These are phyloP conservation scores for Pythium utonaiense DNA, from an alignment of 352 stramenopile genomes.

Conservation along the genomic window DNA sequence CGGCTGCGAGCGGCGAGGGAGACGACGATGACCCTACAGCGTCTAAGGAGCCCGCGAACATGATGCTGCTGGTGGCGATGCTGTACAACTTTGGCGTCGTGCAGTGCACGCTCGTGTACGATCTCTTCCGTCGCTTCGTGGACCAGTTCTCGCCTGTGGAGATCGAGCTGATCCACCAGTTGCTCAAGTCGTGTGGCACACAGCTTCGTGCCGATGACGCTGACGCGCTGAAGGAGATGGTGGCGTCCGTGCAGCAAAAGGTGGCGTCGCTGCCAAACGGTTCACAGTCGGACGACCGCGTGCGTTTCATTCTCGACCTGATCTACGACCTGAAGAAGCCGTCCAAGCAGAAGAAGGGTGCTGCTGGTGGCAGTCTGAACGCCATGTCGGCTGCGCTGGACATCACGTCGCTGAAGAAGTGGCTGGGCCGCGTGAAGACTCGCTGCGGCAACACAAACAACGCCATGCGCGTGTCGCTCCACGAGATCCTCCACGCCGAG, in stretches of 20 bases:
- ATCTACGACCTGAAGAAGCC: conserved; percentile 96
- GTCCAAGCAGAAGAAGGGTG: conserved; percentile 84
- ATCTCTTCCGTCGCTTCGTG: conserved; percentile 83
- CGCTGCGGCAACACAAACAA: conserved; percentile 76
- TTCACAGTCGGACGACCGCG: conserved; percentile 39
- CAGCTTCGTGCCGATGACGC: conserved; percentile 84
- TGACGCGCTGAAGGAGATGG: conserved; percentile 82
- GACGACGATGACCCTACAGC: conserved; percentile 31
- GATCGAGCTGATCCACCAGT: conserved; percentile 85
- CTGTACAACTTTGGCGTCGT: conserved; percentile 90
- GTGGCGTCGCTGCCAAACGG: conserved; percentile 37
- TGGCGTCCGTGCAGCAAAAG: conserved; percentile 79
- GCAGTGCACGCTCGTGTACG: conserved; percentile 89
- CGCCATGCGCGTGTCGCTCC: conserved; percentile 64
- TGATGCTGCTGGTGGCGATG: conserved; percentile 85
- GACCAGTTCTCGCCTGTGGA: conserved; percentile 68
- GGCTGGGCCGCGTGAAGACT: conserved; percentile 94
- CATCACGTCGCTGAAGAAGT: conserved; percentile 87
- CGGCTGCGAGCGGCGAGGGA: conserved; percentile 26
- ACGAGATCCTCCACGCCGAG: conserved; percentile 73
- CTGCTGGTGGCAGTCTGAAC: conserved; percentile 9
- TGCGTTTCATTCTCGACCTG: conserved; percentile 91
- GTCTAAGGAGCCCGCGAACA: conserved; percentile 72
- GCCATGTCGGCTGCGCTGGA: conserved; percentile 48
- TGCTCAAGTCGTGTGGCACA: conserved; percentile 77